Evolutionary conservation across 192 early-diverging fungal species (phyloP).

Genomic region (Rhizophagus clarus): DNA sequence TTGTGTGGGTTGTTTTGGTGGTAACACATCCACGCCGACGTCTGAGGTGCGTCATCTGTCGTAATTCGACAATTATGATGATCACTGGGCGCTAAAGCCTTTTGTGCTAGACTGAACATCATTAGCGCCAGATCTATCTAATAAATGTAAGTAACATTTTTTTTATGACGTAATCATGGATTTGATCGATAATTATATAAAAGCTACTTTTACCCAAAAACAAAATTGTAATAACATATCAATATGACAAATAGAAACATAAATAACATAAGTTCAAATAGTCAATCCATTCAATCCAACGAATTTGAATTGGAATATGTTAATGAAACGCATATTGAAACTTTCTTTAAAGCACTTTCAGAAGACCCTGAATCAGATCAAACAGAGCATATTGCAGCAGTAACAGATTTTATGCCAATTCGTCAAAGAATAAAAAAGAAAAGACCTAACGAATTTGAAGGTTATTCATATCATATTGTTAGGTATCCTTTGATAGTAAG

Average conservation of each 20-base stretch:
- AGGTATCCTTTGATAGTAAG: conserved; percentile 57
- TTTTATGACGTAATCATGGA: too few relatives aligned
- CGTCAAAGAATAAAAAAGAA: conserved; percentile 36
- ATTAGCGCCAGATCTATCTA: too few relatives aligned
- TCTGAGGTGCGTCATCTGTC: too few relatives aligned
- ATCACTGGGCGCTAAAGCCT: too few relatives aligned
- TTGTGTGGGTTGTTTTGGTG: too few relatives aligned
- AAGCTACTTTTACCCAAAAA: too few relatives aligned
- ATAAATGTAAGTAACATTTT: too few relatives aligned
- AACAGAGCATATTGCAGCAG: conserved; percentile 54
- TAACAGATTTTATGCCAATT: conserved; percentile 52
- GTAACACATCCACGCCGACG: too few relatives aligned
- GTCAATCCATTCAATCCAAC: background rate
- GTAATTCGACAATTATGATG: too few relatives aligned
- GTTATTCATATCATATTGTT: conserved; percentile 51
- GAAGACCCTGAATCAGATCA: conserved; percentile 43
- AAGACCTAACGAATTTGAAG: conserved; percentile 34
- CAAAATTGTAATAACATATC: too few relatives aligned
- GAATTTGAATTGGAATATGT: conserved; percentile 49
- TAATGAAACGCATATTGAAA: conserved; percentile 48
- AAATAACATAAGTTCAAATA: background rate
- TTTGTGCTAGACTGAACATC: too few relatives aligned
- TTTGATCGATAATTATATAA: too few relatives aligned
- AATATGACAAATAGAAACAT: background rate
- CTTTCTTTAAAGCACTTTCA: conserved; percentile 51